Evolutionary conservation across 2,329 filamentous ascomycete genomes (phyloP), one percentile per base, ranked within the genome.

Genomic region (Botrytis pseudocinerea): DNA sequence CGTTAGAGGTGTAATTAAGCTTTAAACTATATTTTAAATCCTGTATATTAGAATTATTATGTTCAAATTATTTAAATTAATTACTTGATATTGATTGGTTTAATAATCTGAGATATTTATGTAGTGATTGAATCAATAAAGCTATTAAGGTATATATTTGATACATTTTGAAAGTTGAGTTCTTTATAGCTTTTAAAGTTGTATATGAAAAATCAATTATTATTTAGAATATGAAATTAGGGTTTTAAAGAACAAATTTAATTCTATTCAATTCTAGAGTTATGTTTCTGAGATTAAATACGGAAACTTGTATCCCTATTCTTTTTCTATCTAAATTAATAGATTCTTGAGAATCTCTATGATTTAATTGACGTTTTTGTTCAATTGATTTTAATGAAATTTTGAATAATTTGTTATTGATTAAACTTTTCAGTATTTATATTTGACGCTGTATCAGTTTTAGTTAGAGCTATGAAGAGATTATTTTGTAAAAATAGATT

Each of bases 131-230:
- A 65, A 65, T 65, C 44, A 22, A 65, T 22, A 22, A 3, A 16
- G 46, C 25, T 65, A 65, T 65, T 9, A 65, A 65, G n/a, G 42
- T 12, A 14, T 44, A 65, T 65, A 65, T 65, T n/a, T 46, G 25
- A 46, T 44, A 65, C 46, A 65, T 65, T 44, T 40, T 42, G 14
- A 65, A 65, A 22, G 12, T 44, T 65, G 25, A 61, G 25, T 61
- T 65, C 42, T 65, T 65, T 65, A 22, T 44, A 40, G 25, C 7
- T 40, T 65, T 65, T 14, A 40, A n/a, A 40, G 4, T 42, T 40
- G 4, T 42, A 40, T 65, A 65, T 44, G 1, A 65, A 22, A 3
- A 44, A 65, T 65, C 25, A 65, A 65, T 65, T 22, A 65, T 42
- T 3, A 22, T 44, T 65, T 14, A 40, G 10, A 65, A 65, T 65